Evolutionary conservation across 2,329 filamentous ascomycete species (phyloP).

Genomic region (Sporothrix dimorphospora): DNA sequence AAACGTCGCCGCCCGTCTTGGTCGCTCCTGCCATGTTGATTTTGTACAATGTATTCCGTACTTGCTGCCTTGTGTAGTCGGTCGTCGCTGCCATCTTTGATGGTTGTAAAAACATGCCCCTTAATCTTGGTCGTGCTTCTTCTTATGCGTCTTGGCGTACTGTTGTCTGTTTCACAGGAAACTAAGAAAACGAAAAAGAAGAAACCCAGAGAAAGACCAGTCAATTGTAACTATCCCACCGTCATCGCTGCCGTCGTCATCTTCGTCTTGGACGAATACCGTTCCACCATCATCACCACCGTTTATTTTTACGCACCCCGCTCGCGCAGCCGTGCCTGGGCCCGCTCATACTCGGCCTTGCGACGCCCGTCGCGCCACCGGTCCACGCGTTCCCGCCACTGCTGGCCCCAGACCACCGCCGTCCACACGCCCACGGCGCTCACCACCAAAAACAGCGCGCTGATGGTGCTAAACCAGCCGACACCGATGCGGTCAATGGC

Average conservation of each 20-base stretch:
- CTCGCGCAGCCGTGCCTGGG: conserved; percentile 24
- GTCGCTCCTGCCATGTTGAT: not conserved
- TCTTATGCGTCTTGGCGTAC: not conserved
- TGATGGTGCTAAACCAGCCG: conserved; percentile 79
- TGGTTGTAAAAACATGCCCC: not conserved
- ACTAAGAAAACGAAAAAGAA: not conserved
- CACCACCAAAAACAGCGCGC: conserved; percentile 57
- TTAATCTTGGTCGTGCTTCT: not conserved
- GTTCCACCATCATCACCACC: not conserved
- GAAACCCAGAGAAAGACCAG: not conserved
- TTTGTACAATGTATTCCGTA: not conserved
- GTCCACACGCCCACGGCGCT: conserved; percentile 51
- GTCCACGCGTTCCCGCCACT: conserved; percentile 60
- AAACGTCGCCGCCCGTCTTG: not conserved
- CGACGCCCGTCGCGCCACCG: conserved; percentile 47
- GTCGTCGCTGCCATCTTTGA: not conserved
- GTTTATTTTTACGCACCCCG: not conserved
- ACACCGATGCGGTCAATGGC: conserved; percentile 75
- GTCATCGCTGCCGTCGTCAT: not conserved
- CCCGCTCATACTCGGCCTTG: conserved; percentile 26
- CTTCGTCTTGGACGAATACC: too few relatives aligned
- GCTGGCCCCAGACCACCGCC: conserved; percentile 53
- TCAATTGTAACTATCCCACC: not conserved
- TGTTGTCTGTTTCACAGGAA: not conserved
- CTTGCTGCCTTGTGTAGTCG: not conserved